A percentile compares a stretch with the other conserved stretches of the same genome.
Evolutionary conservation across 371 early-diverging fungal genomes (phyloP).

Genomic region (Cokeromyces recurvatus): DNA sequence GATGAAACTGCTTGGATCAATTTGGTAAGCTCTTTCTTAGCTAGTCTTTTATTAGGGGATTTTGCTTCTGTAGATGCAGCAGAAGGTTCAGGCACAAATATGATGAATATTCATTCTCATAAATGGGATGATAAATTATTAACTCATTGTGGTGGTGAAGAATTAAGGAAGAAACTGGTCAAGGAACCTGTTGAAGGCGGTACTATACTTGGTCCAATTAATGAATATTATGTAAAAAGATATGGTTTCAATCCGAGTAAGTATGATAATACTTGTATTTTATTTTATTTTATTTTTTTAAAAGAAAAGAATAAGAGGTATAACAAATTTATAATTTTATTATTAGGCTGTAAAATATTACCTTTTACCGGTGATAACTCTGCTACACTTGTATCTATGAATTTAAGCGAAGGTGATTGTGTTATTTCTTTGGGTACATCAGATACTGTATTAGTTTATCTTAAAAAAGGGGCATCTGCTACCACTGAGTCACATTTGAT

Average conservation of each 20-base stretch:
- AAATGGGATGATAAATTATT: constrained; percentile 50
- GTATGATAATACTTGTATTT: no score
- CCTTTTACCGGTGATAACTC: constrained; percentile 88
- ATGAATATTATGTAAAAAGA: constrained; percentile 41
- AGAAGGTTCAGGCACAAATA: constrained; percentile 83
- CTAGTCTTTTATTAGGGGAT: constrained; percentile 61
- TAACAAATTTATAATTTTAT: neutral
- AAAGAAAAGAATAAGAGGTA: neutral
- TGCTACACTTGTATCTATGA: constrained; percentile 65
- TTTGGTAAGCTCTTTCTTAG: constrained; percentile 70
- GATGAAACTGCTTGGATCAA: constrained; percentile 53
- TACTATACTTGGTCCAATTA: constrained; percentile 33
- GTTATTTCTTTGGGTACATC: constrained; percentile 78
- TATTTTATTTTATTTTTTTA: neutral
- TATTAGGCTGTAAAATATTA: constrained; percentile 53
- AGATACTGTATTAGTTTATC: constrained; percentile 70
- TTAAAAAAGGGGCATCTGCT: constrained; percentile 45
- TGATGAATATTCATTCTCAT: constrained; percentile 61
- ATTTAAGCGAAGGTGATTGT: constrained; percentile 50
- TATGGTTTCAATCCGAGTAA: constrained; percentile 60
- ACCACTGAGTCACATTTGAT: constrained; percentile 59
- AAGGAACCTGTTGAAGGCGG: constrained; percentile 39
- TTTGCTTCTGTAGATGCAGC: constrained; percentile 66
- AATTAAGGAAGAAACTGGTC: constrained; percentile 37
- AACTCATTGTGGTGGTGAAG: constrained; percentile 37